Evolutionary conservation across 805 yeast genomes (phyloP).

Genomic region (Candida argentea): DNA sequence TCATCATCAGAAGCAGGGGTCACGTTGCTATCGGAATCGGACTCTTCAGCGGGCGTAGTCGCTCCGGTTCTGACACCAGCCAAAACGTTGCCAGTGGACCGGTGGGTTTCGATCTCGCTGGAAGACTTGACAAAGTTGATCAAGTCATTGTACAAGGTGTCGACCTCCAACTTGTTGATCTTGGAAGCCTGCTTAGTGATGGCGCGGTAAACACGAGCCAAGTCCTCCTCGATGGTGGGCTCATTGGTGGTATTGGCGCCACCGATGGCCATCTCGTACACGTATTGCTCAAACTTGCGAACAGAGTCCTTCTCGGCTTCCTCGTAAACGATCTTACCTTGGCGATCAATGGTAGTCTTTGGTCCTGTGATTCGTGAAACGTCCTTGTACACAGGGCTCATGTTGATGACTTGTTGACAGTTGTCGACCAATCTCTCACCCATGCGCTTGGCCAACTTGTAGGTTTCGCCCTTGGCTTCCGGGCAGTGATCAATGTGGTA

Average conservation of each 20-base stretch:
- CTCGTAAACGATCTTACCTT: constrained; percentile 76
- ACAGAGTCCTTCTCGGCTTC: constrained; percentile 86
- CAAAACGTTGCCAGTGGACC: constrained; percentile 45
- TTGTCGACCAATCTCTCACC: constrained; percentile 93
- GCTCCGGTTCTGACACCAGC: constrained; percentile 35
- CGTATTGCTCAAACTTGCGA: constrained; percentile 92
- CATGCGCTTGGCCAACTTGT: constrained; percentile 76
- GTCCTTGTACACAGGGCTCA: constrained; percentile 91
- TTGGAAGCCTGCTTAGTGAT: constrained; percentile 63
- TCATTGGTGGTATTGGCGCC: constrained; percentile 66
- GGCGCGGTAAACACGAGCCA: constrained; percentile 73
- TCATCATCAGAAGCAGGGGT: constrained; percentile 52
- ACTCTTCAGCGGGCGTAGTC: constrained; percentile 23
- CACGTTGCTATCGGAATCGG: no score
- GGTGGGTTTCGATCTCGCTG: constrained; percentile 60
- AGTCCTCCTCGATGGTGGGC: constrained; percentile 77
- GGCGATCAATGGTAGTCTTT: constrained; percentile 74
- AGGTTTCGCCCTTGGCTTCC: constrained; percentile 79
- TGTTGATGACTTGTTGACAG: constrained; percentile 75
- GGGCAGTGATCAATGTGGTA: constrained; percentile 79
- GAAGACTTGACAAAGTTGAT: constrained; percentile 58
- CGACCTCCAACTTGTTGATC: constrained; percentile 57
- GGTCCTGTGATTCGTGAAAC: constrained; percentile 94
- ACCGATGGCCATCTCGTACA: constrained; percentile 93
- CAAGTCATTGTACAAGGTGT: constrained; percentile 60